Base-by-base conservation (phyloP, 2,329 filamentous ascomycete species). In the Fusarium mexicanum region DNA sequence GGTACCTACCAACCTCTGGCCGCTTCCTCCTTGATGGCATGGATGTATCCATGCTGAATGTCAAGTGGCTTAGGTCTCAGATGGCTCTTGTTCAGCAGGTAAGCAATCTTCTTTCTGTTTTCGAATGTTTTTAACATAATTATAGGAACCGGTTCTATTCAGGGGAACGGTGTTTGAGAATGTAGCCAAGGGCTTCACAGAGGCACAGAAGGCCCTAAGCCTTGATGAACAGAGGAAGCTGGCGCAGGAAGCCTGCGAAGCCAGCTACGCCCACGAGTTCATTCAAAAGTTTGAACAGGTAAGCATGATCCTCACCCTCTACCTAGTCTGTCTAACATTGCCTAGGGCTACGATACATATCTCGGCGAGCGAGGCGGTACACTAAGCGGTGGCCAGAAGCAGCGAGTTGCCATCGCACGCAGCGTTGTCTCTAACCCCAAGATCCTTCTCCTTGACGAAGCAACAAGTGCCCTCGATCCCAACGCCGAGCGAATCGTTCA, bases 401-500 rank as follows among this genome's bases (percentile, higher is more conserved):
- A 92, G 73, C 85, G 91, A 12, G 83, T 92, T 24, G 88, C 90
- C 1, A 92, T 92, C 67, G 91, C 91, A 5, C 85, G 91, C 24
- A 89, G 87, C 46, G 90, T 92, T 53, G 83, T 92, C 44, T 87
- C 88, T 14, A 82, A 90, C 41, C 90, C 91, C 0, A 82, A 83
- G 2, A 89, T 92, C 40, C 82, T 92, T 2, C 86, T 92, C 13
- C 81, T 92, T 2, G 91, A 93, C 69, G 91, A 92, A 80, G 91
- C 91, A 1, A 92, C 91, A 0, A 90, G 87, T 46, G 88, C 90
- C 3, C 77, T 84, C 24, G 82, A 84, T 55, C 78, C 82, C 2
- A 79, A 83, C 8, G 80, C 84, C 5, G 83, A 85, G 41, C 77
- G 81, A 7, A 81, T 87, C 22, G 88, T 90, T 1, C 88, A 90